phyloP scores from a whole-genome alignment of 169 alveolate genomes.

The Plasmodium gonderi region DNA sequence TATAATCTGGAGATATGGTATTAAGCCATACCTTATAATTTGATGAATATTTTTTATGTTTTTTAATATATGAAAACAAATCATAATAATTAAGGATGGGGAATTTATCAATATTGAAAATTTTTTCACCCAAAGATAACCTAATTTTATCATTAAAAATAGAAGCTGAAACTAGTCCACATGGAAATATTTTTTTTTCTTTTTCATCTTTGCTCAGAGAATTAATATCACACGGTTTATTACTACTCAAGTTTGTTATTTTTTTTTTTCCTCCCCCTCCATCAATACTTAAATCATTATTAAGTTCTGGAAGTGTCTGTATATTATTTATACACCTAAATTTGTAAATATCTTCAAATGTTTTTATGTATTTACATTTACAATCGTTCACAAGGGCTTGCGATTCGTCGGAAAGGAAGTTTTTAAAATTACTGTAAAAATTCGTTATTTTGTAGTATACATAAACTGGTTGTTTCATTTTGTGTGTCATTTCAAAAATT shows the following conservation, averaged over 20 bases:
- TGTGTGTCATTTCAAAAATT: background rate
- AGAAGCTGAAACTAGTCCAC: conserved; percentile 49
- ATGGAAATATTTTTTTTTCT: conserved; percentile 10
- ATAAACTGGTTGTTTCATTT: conserved; percentile 55
- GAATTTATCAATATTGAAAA: conserved; percentile 11
- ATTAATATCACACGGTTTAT: conserved; percentile 2
- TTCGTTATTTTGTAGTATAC: conserved; percentile 43
- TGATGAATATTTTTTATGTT: conserved; percentile 20
- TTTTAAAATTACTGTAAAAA: conserved; percentile 41
- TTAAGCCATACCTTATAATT: conserved; percentile 43
- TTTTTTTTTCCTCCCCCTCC: background rate
- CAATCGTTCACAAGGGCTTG: conserved; percentile 9
- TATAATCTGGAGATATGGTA: conserved; percentile 32
- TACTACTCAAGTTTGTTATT: background rate
- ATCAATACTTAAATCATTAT: background rate
- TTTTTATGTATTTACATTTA: conserved; percentile 31
- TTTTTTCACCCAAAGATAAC: background rate
- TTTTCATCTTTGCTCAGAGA: background rate
- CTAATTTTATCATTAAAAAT: conserved; percentile 43
- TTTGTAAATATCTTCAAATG: conserved; percentile 26
- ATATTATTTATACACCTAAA: conserved; percentile 30
- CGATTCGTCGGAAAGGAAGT: conserved; percentile 40
- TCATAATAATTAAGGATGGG: conserved; percentile 44
- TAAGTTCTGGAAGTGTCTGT: conserved; percentile 45
- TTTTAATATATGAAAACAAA: conserved; percentile 40